Percentiles rank a stretch among this genome's conserved stretches.
These are phyloP conservation scores for Croton setiger DNA, from an alignment of 441 rosid genomes.

Conservation along the genomic window DNA sequence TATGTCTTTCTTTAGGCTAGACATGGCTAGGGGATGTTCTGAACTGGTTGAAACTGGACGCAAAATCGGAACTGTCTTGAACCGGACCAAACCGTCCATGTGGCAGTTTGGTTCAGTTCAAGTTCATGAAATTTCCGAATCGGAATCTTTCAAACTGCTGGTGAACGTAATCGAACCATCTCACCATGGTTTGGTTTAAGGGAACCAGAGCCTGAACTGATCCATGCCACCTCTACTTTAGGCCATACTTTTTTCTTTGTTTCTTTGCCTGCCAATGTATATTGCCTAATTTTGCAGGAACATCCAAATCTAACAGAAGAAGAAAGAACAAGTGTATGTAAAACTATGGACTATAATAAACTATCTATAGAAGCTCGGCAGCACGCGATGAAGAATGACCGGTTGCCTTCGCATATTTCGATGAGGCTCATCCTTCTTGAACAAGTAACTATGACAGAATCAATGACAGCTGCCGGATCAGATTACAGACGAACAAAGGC, in stretches of 20 bases:
- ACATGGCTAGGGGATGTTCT: too few relatives aligned
- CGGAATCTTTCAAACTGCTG: too few relatives aligned
- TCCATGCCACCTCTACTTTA: too few relatives aligned
- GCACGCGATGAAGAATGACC: conserved; percentile 40
- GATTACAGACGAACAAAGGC: conserved; percentile 31
- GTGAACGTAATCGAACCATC: too few relatives aligned
- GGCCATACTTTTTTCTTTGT: too few relatives aligned
- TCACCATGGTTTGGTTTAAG: too few relatives aligned
- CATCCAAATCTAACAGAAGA: conserved; percentile 47
- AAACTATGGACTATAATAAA: conserved; percentile 44
- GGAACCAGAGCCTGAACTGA: too few relatives aligned
- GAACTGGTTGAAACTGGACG: too few relatives aligned
- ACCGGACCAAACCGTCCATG: too few relatives aligned
- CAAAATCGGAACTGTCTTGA: too few relatives aligned
- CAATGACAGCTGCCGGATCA: conserved; percentile 29
- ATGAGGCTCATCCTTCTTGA: conserved; percentile 40
- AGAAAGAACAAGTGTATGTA: conserved; percentile 37
- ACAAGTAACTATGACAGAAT: conserved; percentile 40
- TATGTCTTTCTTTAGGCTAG: neutral
- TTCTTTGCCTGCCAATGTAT: neutral
- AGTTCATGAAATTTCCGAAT: too few relatives aligned
- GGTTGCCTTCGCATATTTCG: conserved; percentile 34
- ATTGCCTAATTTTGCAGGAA: conserved; percentile 28
- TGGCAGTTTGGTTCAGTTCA: too few relatives aligned
- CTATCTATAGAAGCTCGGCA: conserved; percentile 46